Evolutionary conservation across 495 filamentous ascomycete genomes (phyloP).

Genomic region (Pseudomonodictys pantanalensis): DNA sequence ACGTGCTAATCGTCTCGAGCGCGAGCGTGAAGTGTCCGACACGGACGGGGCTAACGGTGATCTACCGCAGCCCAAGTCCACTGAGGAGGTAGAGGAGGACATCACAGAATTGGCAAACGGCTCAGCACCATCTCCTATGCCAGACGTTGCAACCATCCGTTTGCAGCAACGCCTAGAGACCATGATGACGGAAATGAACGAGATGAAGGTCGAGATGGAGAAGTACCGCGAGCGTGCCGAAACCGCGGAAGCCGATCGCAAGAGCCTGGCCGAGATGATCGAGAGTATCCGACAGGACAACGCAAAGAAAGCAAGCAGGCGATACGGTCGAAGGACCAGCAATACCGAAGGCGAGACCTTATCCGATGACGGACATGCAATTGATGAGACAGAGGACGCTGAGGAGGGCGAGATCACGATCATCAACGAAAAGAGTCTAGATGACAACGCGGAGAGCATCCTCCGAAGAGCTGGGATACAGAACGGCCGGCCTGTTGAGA

Average conservation of each 20-base stretch:
- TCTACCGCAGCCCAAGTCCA: constrained; percentile 19
- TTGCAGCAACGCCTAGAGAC: constrained; percentile 73
- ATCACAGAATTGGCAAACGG: constrained; percentile 45
- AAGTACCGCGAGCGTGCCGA: constrained; percentile 73
- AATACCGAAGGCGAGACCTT: constrained; percentile 9
- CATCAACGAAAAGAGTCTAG: constrained; percentile 22
- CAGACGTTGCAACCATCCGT: constrained; percentile 29
- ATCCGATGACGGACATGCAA: constrained; percentile 1
- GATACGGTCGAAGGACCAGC: constrained; percentile 17
- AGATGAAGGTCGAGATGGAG: constrained; percentile 76
- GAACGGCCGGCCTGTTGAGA: constrained; percentile 36
- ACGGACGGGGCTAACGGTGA: constrained; percentile 37
- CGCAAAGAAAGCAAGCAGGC: constrained; percentile 38
- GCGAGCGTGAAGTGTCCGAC: constrained; percentile 33
- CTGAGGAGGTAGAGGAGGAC: constrained; percentile 47
- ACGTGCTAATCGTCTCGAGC: constrained; percentile 67
- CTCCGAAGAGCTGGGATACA: constrained; percentile 35
- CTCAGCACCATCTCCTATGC: constrained; percentile 28
- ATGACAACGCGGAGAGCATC: constrained; percentile 21
- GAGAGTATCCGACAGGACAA: constrained; percentile 71
- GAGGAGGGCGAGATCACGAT: constrained; percentile 29
- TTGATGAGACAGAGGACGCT: constrained; percentile 8
- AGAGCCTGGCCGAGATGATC: constrained; percentile 84
- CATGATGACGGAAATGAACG: constrained; percentile 79
- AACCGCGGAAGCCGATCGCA: constrained; percentile 70